Base-by-base conservation (phyloP, 1,284 basidiomycete species). In the Tranzscheliella williamsii region DNA sequence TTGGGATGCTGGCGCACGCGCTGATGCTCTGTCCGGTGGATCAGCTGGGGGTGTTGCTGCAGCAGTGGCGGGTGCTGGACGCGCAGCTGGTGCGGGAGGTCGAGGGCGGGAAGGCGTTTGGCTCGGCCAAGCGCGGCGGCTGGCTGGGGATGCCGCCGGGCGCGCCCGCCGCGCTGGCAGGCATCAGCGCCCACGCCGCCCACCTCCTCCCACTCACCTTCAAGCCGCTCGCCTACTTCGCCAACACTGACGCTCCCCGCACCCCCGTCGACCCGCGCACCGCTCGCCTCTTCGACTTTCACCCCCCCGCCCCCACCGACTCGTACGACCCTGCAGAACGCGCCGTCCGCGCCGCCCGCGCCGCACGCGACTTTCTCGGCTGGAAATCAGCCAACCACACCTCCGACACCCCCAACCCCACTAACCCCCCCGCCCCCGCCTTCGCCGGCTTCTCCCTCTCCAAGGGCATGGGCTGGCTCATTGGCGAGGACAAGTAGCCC, bases 261-360 rank as follows among this genome's bases (percentile, higher is more conserved):
- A 15, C 5, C 12, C 8, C 21, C 16, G 1, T 16, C 24, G 15
- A n/a, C 16, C 16, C 36, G 7, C 38, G 45, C 6, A 34, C 51
- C 4, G 67, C 67, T 0, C 42, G 29, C 12, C 36, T 67, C 31
- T 69, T 69, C 31, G 67, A 66, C 20, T 62, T 68, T 20, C 58
- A 49, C 21, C 8, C 18, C 7, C 9, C 20, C 7, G 27, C 17
- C 32, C 24, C 22, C 21, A 20, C 24, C 18, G 24, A 21, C 18
- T 29, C 42, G 31, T 15, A 54, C 16, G 57, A 58, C 26, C 58
- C 58, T 5, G 33, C 58, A 2, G 60, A 63, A 16, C 33, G 53
- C 20, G 61, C 61, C 6, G 47, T 57, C 3, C 23, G 63, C 5
- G 66, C 66, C 1, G 66, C 66, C 0, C 31, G 66, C 1, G 64